These are phyloP conservation scores for Actinidia polygama DNA, from an alignment of 179 eudicot species.

Conservation along the genomic window DNA sequence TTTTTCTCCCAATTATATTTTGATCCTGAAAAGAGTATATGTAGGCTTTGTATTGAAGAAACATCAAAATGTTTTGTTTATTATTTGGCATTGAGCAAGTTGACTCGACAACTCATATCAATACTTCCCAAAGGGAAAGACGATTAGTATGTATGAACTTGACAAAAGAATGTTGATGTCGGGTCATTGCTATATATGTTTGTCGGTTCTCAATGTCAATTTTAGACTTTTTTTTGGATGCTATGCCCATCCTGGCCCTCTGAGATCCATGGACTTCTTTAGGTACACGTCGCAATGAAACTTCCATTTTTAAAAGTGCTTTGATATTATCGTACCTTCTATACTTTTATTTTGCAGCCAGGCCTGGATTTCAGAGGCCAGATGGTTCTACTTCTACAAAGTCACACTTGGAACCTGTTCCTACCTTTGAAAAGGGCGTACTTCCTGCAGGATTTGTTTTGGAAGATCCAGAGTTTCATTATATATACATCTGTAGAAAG, in stretches of 20 bases:
- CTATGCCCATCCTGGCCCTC: conserved; percentile 3
- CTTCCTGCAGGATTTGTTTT: conserved; percentile 62
- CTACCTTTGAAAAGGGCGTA: conserved; percentile 61
- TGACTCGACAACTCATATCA: background rate
- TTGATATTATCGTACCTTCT: background rate
- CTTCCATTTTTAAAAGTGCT: background rate
- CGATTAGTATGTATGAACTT: background rate
- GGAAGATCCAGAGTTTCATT: conserved; percentile 93
- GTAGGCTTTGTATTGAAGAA: background rate
- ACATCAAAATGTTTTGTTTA: background rate
- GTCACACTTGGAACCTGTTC: conserved; percentile 62
- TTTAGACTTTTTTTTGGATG: background rate
- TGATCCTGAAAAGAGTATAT: background rate
- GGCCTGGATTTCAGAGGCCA: conserved; percentile 74
- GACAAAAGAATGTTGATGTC: background rate
- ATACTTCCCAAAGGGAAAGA: background rate
- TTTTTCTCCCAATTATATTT: background rate
- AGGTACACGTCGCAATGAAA: background rate
- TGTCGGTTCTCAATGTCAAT: background rate
- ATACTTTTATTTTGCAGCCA: conserved; percentile 57
- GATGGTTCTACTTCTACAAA: conserved; percentile 43
- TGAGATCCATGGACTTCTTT: background rate
- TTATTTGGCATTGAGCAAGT: background rate
- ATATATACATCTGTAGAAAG: conserved; percentile 75
- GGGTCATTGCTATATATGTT: background rate